Evolutionary conservation across 2,329 filamentous ascomycete genomes (phyloP).

Genomic region (Orbilia oligospora): DNA sequence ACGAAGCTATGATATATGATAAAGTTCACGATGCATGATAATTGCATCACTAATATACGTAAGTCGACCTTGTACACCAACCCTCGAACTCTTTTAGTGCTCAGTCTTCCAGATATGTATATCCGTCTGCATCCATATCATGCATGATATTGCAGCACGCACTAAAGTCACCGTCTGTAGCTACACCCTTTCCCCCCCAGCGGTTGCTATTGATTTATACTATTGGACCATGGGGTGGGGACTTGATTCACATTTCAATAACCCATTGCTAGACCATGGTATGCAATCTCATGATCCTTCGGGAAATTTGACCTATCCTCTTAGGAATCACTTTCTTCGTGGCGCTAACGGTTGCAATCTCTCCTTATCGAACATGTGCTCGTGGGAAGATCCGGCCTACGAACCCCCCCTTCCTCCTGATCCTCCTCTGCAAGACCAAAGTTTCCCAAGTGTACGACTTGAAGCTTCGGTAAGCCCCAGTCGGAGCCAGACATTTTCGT

Average conservation of each 20-base stretch:
- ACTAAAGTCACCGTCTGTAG: conserved; percentile 27
- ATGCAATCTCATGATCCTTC: conserved; percentile 21
- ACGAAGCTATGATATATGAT: conserved; percentile 21
- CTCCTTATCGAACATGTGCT: conserved; percentile 8
- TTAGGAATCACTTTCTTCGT: conserved; percentile 21
- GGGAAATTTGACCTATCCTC: conserved; percentile 25
- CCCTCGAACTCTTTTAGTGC: background rate
- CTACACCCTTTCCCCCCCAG: conserved; percentile 27
- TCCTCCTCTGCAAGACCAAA: background rate
- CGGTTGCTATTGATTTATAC: conserved; percentile 18
- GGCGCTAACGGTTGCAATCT: conserved; percentile 12
- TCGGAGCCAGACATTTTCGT: background rate
- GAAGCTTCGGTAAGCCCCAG: background rate
- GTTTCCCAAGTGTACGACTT: background rate
- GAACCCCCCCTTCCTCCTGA: background rate
- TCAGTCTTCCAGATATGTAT: conserved; percentile 29
- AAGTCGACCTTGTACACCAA: conserved; percentile 2
- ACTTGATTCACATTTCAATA: conserved; percentile 28
- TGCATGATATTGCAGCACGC: conserved; percentile 34
- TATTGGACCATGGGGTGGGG: conserved; percentile 8
- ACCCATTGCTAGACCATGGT: conserved; percentile 17
- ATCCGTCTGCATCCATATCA: conserved; percentile 16
- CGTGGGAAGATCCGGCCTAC: background rate
- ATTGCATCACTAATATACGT: conserved; percentile 25
- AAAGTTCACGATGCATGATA: conserved; percentile 21